Evolutionary conservation across 2,329 filamentous ascomycete species (phyloP), one percentile per base, ranked within the genome.

Genomic region (Pseudodiploospora longispora): DNA sequence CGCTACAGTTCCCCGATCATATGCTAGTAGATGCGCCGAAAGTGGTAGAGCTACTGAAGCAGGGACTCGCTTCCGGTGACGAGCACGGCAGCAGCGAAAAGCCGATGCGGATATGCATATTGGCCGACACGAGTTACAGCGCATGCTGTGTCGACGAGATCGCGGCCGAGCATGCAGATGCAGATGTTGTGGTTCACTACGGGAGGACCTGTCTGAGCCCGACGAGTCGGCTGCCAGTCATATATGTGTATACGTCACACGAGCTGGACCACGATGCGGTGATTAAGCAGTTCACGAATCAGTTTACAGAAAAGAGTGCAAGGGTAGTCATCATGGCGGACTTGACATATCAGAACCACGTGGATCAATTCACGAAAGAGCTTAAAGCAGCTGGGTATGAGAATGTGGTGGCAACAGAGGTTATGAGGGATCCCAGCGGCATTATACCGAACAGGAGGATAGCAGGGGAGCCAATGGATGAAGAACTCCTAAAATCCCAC

Each of bases 71-170:
- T 2, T 27, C 42, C 3, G 41, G 43, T 0, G 51, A 54, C 31
- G 48, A 44, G 1, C 46, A 47, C 12, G 48, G 43, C 8, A 19
- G 19, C 19, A 47, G 19, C 28, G 10, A 42, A n/a, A 48, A 53
- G 29, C 36, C 32, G 36, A 52, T 44, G 44, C 60, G 73, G 49
- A 72, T 97, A 42, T 95, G 86, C 55, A 90, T 98, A 48, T 71
- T 98, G 12, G 93, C 85, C 30, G 93, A 98, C 63, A 97, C 93
- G 3, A 96, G 91, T 2, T 98, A 97, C 65, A 94, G 93, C 47
- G 84, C 91, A 0, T 98, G 93, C 67, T 98, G 93, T 58, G 90
- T 97, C 12, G 93, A 98, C 58, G 93, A 98, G 67, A 83, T 97
- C 35, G 93, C 93, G 0, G 93, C 93, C 3, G 90, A 98, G 62